Base-by-base conservation (phyloP, 2,329 filamentous ascomycete genomes). In the Epichloe elymi region DNA sequence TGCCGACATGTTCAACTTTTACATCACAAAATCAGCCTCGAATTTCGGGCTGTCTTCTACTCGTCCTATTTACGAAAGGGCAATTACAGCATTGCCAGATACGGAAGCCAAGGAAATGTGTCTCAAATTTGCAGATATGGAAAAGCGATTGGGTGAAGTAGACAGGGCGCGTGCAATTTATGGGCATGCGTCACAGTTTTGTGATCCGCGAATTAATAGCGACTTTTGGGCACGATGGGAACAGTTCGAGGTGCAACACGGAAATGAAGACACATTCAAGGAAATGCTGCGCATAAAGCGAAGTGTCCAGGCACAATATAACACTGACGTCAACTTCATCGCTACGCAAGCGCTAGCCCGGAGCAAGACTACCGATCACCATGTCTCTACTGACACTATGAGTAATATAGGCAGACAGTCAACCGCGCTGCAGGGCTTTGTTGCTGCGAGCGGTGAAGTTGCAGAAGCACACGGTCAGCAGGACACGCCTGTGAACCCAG, bases 211-310 rank as follows among this genome's bases (percentile, higher is more conserved):
- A 50, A 95, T 88, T 14, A 89, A 88, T 58, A 83, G 86, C 7
- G 82, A 79, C 15, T 98, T 97, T 70, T 98, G 94, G 94, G 78
- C 83, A 60, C 94, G 91, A 66, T 98, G 93, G 93, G 93, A 98
- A 68, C 78, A 83, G 50, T 98, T 98, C 67, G 94, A 98, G 69
- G 89, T 97, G 20, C 86, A 94, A 65, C 93, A 98, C 63, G 93
- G 93, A 57, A 98, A 98, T 69, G 94, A 98, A 67, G 93, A 98
- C 66, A 98, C 94, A 0, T 98, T 94, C 76, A 96, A 95, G 73
- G 93, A 98, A 66, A 98, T 98, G 93, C 75, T 97, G 55, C 84
- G 93, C 33, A 89, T 98, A 74, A 98, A 97, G 76, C 78, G 93
- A 65, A 95, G 88, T 67, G 93, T 98, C 12, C 89, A 96, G 68